Evolutionary conservation across 768 basidiomycete genomes (phyloP), one percentile per base, ranked within the genome.

Genomic region (Dentipellis sp.): DNA sequence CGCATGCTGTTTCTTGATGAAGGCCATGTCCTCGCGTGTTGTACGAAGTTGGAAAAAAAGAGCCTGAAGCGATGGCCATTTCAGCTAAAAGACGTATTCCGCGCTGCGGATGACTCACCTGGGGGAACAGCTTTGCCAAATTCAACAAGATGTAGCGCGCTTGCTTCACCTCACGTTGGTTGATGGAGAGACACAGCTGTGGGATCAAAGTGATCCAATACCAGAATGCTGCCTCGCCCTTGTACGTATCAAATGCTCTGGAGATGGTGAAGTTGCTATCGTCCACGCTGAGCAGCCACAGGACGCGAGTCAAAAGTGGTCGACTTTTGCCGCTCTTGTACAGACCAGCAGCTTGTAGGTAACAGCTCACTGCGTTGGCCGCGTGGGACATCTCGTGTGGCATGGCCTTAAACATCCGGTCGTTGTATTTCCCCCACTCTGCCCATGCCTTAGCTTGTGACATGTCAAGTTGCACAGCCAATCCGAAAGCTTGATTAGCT

Each of bases 201-300:
- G 97, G 97, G 47, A 97, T 93, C 56, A 97, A 75, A 1, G 95
- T 90, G 63, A 99, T 94, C 97, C 97, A 99, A 69, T 92, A 97
- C 97, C 97, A 99, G 61, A 88, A 89, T 11, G 93, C 93, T 3
- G 91, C 83, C 65, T 98, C 95, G 58, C 95, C 95, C 67, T 94
- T 95, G 72, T 97, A 97, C 21, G 84, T 87, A 66, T 97, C 94
- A 63, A 97, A 97, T 0, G 88, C 86, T 46, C 84, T 79, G 21
- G 87, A 85, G 55, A 90, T 83, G 1, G 82, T 81, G 57, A 84
- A 77, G 21, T 74, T 71, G 14, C 69, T 74, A 58, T 99, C 95
- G 66, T 99, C 97, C 16, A 97, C 76, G 65, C 91, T 93, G 39
- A 99, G 78, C 10, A 99, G 74, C 97, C 97, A 99, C n/a, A 98